Evolutionary conservation across 768 basidiomycete species (phyloP), one percentile per base, ranked within the genome.

Genomic region (Kwoniella heveanensis): DNA sequence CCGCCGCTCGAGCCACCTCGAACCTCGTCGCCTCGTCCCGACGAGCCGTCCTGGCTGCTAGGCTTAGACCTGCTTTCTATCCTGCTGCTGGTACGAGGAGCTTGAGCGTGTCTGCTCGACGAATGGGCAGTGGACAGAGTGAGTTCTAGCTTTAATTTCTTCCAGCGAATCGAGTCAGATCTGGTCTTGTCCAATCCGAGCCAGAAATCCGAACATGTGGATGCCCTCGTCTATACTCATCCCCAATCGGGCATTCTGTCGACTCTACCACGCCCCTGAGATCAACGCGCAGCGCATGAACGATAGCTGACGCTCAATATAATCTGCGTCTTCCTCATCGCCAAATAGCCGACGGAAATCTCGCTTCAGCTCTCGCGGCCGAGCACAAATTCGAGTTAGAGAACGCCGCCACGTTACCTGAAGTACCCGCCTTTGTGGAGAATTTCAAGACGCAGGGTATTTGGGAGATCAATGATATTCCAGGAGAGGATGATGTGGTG

Each of bases 381-480:
- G 95, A 98, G 82, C 84, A 96, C 71, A 83, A 88, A 72, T 96
- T 89, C 77, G 94, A 99, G 82, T 83, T 85, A 64, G 88, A 92
- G 71, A 82, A 83, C 25, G 80, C 82, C 10, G 76, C 80, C 0
- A 80, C 76, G 1, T 74, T 75, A 26, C 60, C 74, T 26, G 76
- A 79, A 21, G 75, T 61, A 0, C 92, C 93, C 27, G 90, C 90
- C 50, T 94, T 92, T 77, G 73, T 98, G 74, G 85, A 85, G 72
- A 78, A 83, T 15, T 92, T 97, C 85, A 85, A 86, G 76, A 82
- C 80, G 55, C 83, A 88, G 73, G 88, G 88, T 26, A 80, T 89
- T 19, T 98, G 94, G 94, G 82, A 85, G 88, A 84, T 98, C 68
- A 83, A 86, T 60, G 90, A 95, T 77, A 79, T 79, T 13, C 68